Evolutionary conservation across 1,284 basidiomycete genomes (phyloP), one percentile per base, ranked within the genome.

Genomic region (Cryptococcus sp.): DNA sequence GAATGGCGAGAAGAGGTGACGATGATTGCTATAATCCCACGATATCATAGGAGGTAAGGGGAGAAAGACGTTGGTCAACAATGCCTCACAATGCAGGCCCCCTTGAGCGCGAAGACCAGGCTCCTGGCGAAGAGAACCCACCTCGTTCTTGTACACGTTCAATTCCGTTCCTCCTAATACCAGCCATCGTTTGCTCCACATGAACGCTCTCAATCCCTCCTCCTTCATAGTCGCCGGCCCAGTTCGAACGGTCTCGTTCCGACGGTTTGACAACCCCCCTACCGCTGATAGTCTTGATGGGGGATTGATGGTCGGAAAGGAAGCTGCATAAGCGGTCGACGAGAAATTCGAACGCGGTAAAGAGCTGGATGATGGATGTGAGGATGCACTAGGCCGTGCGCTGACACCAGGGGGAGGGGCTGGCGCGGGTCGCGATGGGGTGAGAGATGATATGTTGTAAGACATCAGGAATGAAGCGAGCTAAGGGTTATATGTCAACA

Each of bases 131-230:
- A 35, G 7, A 41, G 31, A 77, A 77, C 87, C 69, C 71, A 93
- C 93, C 84, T 98, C 93, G 72, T 87, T 91, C 83, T 95, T 97
- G 79, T 93, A 91, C 62, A 98, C 87, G 44, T 86, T 84, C 53
- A 99, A 79, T 16, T 87, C 84, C 70, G 87, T 84, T 62, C 93
- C 91, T 67, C 87, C 89, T 60, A 98, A 82, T 5, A 94, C 84
- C 48, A 98, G 81, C 89, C 90, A 98, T 72, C 91, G 89, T 73
- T 90, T 87, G 76, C 88, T 87, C 89, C 95, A 98, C 56, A 97
- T 84, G 85, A 91, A 94, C 64, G 89, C 91, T 16, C 91, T 86
- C 65, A 96, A 85, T 0, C 90, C 88, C 58, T 94, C 91, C 76
- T 94, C 93, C 82, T 95, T 95, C 65, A 94, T 82, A 71, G 83